Conservation (phyloP, 495 filamentous ascomycete genomes). For the Talaromyces adpressus region DNA sequence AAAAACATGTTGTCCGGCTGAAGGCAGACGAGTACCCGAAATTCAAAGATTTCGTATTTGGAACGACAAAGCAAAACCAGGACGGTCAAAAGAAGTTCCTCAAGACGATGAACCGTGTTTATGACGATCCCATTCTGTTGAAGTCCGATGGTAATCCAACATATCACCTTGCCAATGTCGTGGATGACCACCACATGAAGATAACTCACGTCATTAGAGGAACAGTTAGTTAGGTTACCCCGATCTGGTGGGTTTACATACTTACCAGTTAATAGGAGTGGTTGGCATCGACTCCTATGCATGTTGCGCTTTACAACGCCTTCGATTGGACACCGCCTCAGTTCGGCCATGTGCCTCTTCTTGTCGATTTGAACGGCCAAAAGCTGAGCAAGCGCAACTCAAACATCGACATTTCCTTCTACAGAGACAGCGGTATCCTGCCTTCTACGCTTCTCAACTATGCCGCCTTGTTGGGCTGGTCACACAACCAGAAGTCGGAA, state of each 20-base stretch:
- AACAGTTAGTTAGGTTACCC: constrained; percentile 42
- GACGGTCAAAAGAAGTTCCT: constrained; percentile 24
- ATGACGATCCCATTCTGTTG: constrained; percentile 74
- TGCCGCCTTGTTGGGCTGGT: constrained; percentile 81
- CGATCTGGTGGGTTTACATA: not conserved
- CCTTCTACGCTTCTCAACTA: constrained; percentile 77
- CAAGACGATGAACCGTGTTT: constrained; percentile 41
- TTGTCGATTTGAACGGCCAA: constrained; percentile 64
- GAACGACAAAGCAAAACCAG: constrained; percentile 45
- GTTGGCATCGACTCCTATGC: constrained; percentile 88
- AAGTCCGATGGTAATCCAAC: constrained; percentile 90
- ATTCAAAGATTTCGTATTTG: constrained; percentile 74
- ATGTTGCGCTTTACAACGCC: constrained; percentile 77
- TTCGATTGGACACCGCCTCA: constrained; percentile 79
- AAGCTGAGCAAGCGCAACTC: constrained; percentile 87
- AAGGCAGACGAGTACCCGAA: constrained; percentile 51
- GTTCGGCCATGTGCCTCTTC: constrained; percentile 85
- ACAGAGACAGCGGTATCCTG: constrained; percentile 61
- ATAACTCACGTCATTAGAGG: constrained; percentile 95
- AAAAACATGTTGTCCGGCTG: constrained; percentile 73
- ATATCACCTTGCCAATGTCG: constrained; percentile 94
- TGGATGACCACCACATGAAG: constrained; percentile 90
- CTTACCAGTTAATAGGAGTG: constrained; percentile 55
- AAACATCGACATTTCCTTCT: constrained; percentile 62
- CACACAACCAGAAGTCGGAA: constrained; percentile 56